Evolutionary conservation across 2,329 filamentous ascomycete genomes (phyloP).

Genomic region (Curvularia eragrostidis): DNA sequence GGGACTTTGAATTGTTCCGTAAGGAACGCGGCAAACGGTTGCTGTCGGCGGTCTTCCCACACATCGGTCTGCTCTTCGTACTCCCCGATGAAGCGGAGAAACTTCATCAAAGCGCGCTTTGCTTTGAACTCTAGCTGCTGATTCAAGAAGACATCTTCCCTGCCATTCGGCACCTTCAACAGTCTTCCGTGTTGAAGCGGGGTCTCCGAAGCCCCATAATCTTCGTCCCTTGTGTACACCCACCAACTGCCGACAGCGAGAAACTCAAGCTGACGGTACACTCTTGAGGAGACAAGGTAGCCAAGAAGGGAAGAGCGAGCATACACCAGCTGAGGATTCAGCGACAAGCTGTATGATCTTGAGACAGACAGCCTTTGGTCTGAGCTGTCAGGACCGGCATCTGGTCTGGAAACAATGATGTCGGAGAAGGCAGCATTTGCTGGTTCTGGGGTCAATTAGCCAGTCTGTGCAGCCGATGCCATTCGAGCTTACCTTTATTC

Average conservation of each 20-base stretch:
- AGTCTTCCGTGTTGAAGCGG: conserved; percentile 50
- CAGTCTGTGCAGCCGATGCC: not conserved
- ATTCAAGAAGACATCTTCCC: conserved; percentile 90
- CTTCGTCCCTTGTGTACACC: conserved; percentile 60
- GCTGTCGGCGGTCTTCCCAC: conserved; percentile 65
- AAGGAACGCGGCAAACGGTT: conserved; percentile 66
- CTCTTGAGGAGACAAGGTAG: conserved; percentile 84
- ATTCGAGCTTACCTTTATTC: conserved; percentile 38
- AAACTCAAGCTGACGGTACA: conserved; percentile 90
- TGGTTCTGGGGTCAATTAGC: conserved; percentile 25
- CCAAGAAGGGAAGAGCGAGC: conserved; percentile 78
- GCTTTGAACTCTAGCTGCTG: conserved; percentile 76
- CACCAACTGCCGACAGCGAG: conserved; percentile 93
- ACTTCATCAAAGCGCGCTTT: conserved; percentile 90
- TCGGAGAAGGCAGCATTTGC: conserved; percentile 35
- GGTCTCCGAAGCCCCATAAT: conserved; percentile 3
- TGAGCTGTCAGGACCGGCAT: conserved; percentile 28
- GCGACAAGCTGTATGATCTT: conserved; percentile 79
- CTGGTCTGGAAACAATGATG: conserved; percentile 44
- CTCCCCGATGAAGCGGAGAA: conserved; percentile 84
- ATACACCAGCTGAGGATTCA: conserved; percentile 88
- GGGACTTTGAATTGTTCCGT: conserved; percentile 63
- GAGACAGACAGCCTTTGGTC: conserved; percentile 63
- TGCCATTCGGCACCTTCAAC: conserved; percentile 79
- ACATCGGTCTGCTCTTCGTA: conserved; percentile 66